Evolutionary conservation across 352 stramenopile species (phyloP), one percentile per base, ranked within the genome.

Genomic region (Phytophthora rubi): DNA sequence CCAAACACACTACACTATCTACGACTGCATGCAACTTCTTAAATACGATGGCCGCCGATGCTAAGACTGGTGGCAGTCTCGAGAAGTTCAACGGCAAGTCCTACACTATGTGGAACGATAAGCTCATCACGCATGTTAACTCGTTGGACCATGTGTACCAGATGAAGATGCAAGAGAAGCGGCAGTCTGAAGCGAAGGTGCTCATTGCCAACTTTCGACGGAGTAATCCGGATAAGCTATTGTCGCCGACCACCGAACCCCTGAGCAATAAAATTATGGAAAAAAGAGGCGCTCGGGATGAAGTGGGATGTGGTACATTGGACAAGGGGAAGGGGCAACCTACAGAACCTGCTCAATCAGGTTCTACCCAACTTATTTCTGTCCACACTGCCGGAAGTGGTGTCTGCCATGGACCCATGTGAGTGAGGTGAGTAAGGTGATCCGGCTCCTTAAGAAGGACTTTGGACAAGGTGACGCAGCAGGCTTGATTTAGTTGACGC

Each of bases 281-380:
- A 21, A 21, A 21, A 21, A 39, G 13, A 39, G 9, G 33, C 33
- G 33, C 33, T 39, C 1, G 26, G 13, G 33, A 54, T 65, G 57
- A 23, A 58, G 21, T 73, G 59, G 53, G 53, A 49, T 12, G 21
- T 60, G 1, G 28, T 64, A 33, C 33, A 64, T n/a, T 73, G 59
- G 44, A 37, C 4, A 52, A 33, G 59, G 26, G 52, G 35, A 53
- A 60, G 49, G 21, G 54, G 39, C 3, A 48, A 52, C 5, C 30
- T 70, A 0, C 67, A 69, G 15, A 73, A 69, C 21, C 61, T 70
- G 26, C 21, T 70, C 3, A 75, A 68, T 44, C 42, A 71, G 15
- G 37, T 56, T 10, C 55, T 68, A 2, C 61, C 68, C 0, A 57
- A 71, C 9, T 53, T 68, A 2, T 70, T 67, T 18, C 10, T 71